These are phyloP conservation scores for Copromyces sp. DNA, from an alignment of 495 filamentous ascomycete species.

Conservation along the genomic window DNA sequence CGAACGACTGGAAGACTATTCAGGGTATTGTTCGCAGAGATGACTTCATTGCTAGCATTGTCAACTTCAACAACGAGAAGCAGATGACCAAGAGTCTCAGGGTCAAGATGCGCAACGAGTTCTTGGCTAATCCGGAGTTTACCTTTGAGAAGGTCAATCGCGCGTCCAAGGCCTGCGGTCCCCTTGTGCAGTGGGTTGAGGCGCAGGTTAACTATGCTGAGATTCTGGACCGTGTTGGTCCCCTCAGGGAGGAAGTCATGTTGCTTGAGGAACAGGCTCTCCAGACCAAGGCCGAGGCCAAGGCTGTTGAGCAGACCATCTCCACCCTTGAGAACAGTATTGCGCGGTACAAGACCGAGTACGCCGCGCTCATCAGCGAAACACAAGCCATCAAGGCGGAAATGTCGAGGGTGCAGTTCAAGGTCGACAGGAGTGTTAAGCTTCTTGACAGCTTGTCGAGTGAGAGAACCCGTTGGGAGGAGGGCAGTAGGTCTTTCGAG, in stretches of 20 bases:
- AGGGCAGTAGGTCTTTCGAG: slow-evolving; percentile 94
- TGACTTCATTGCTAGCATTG: slow-evolving; percentile 96
- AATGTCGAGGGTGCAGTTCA: slow-evolving; percentile 92
- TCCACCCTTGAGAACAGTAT: slow-evolving; percentile 78
- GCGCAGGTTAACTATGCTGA: slow-evolving; percentile 96
- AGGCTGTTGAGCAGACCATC: slow-evolving; percentile 83
- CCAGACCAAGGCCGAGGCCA: slow-evolving; percentile 88
- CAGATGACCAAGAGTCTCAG: slow-evolving; percentile 83
- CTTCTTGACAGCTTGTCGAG: slow-evolving; percentile 90
- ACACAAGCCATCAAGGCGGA: slow-evolving; percentile 95
- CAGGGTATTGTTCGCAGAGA: slow-evolving; percentile 79
- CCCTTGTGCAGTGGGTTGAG: slow-evolving; percentile 92
- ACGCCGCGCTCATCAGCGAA: slow-evolving; percentile 90
- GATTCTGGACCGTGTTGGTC: slow-evolving; percentile 90
- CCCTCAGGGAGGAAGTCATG: slow-evolving; percentile 80
- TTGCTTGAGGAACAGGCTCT: slow-evolving; percentile 80
- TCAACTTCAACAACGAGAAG: slow-evolving; percentile 91
- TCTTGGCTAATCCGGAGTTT: slow-evolving; percentile 83
- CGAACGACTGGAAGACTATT: slow-evolving; percentile 81
- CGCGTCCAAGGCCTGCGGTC: slow-evolving; percentile 93
- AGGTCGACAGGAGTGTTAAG: slow-evolving; percentile 91
- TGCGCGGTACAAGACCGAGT: slow-evolving; percentile 92
- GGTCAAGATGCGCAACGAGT: slow-evolving; percentile 85
- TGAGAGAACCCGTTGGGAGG: slow-evolving; percentile 87
- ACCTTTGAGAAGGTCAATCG: slow-evolving; percentile 92